Evolutionary conservation across 2,329 filamentous ascomycete species (phyloP).

Genomic region (Sporothrix euskadiensis): DNA sequence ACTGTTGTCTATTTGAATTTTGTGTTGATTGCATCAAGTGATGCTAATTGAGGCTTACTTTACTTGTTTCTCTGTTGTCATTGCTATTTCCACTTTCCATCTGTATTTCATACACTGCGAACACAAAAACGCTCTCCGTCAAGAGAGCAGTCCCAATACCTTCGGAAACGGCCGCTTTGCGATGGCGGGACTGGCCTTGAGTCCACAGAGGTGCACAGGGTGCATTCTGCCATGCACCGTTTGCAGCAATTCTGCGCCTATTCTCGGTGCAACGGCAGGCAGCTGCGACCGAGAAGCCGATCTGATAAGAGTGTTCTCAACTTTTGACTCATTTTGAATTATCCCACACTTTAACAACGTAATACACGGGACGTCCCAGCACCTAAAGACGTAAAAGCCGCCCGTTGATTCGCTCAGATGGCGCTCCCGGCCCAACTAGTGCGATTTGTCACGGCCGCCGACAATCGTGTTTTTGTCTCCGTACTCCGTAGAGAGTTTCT

Average conservation of each 20-base stretch:
- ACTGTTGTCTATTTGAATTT: too few relatives aligned
- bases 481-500: neutral
- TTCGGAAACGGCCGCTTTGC: constrained; percentile 5
- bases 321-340: too few relatives aligned
- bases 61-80: too few relatives aligned
- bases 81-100: neutral
- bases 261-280: constrained; percentile 10
- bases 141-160: neutral
- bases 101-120: neutral
- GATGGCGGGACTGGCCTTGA: neutral
- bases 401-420: neutral
- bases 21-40: neutral
- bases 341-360: neutral
- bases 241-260: neutral
- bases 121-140: neutral
- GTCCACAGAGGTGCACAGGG: neutral
- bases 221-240: neutral
- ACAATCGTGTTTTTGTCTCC: constrained; percentile 7
- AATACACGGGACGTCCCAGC: neutral
- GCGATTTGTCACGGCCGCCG: constrained; percentile 24
- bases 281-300: neutral
- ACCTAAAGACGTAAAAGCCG: neutral
- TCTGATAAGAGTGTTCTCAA: neutral
- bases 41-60: neutral
- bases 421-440: neutral